Evolutionary conservation across 306 rosid genomes (phyloP).

Genomic region (Canavalia gladiata): DNA sequence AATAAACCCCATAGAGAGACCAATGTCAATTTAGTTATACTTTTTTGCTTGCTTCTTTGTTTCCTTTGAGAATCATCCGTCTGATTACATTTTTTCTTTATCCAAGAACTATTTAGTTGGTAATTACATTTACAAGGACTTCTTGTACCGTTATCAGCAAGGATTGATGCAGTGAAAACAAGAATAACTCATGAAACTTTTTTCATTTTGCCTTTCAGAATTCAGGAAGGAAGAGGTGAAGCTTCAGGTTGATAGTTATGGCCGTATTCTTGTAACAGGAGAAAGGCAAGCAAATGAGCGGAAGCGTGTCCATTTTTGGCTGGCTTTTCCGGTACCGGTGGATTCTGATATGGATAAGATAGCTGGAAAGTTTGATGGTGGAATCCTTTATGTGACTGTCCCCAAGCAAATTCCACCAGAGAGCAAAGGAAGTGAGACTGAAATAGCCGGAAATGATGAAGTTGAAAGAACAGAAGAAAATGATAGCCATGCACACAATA

Average conservation of each 20-base stretch:
- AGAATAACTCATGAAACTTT: background rate
- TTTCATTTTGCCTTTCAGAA: constrained; percentile 50
- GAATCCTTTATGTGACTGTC: constrained; percentile 67
- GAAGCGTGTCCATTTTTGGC: constrained; percentile 54
- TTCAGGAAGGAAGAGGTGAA: constrained; percentile 70
- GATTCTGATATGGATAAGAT: constrained; percentile 59
- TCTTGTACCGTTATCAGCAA: constrained; percentile 1
- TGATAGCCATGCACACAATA: background rate
- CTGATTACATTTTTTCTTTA: background rate
- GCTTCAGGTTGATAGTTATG: constrained; percentile 55
- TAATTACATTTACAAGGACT: background rate
- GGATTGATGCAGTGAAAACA: constrained; percentile 11
- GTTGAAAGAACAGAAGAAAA: constrained; percentile 46
- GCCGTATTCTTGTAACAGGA: constrained; percentile 56
- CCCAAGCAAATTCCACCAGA: constrained; percentile 50
- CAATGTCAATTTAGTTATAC: background rate
- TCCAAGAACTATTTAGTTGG: background rate
- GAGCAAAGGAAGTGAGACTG: constrained; percentile 46
- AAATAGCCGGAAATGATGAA: constrained; percentile 16
- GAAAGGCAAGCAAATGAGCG: constrained; percentile 58
- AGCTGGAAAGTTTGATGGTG: constrained; percentile 63
- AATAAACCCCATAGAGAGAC: background rate
- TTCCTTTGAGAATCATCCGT: constrained; percentile 11
- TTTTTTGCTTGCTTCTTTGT: constrained; percentile 28
- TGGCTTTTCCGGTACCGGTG: constrained; percentile 55